phyloP scores from a whole-genome alignment of 805 yeast genomes.

The Yamadazyma sp. region DNA sequence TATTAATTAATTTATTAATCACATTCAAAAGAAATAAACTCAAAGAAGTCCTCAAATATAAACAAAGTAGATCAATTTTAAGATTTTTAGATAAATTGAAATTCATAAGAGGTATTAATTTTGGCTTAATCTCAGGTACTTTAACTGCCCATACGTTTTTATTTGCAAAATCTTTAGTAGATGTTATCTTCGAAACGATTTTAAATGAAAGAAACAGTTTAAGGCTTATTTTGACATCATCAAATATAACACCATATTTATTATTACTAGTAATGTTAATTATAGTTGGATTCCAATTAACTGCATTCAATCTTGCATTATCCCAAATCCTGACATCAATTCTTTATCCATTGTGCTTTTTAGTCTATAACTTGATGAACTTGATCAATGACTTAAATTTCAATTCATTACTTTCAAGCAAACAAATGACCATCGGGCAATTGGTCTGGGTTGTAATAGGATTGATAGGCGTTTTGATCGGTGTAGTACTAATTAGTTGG shows the following conservation, averaged over 20 bases:
- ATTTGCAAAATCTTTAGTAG: slow-evolving; percentile 82
- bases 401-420: slow-evolving; percentile 57
- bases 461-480: slow-evolving; percentile 53
- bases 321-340: slow-evolving; percentile 69
- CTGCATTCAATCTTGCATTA: slow-evolving; percentile 71
- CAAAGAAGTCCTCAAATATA: slow-evolving; percentile 5
- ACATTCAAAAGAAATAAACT: slow-evolving; percentile 13
- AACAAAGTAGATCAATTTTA: slow-evolving; percentile 9
- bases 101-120: slow-evolving; percentile 54
- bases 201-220: slow-evolving; percentile 23
- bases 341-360: slow-evolving; percentile 80
- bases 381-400: slow-evolving; percentile 45
- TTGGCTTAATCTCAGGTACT: slow-evolving; percentile 70
- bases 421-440: slow-evolving; percentile 44
- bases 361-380: slow-evolving; percentile 72
- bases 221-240: slow-evolving; percentile 13
- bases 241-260: slow-evolving; percentile 31
- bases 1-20: slow-evolving; percentile 20
- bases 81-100: slow-evolving; percentile 18
- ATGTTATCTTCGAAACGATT: slow-evolving; percentile 52
- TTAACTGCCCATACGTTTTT: slow-evolving; percentile 82
- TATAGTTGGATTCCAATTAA: slow-evolving; percentile 69
- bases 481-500: slow-evolving; percentile 68
- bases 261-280: slow-evolving; percentile 53
- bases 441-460: slow-evolving; percentile 46